Conservation (phyloP, 306 rosid species). For the Styphnolobium japonicum region DNA sequence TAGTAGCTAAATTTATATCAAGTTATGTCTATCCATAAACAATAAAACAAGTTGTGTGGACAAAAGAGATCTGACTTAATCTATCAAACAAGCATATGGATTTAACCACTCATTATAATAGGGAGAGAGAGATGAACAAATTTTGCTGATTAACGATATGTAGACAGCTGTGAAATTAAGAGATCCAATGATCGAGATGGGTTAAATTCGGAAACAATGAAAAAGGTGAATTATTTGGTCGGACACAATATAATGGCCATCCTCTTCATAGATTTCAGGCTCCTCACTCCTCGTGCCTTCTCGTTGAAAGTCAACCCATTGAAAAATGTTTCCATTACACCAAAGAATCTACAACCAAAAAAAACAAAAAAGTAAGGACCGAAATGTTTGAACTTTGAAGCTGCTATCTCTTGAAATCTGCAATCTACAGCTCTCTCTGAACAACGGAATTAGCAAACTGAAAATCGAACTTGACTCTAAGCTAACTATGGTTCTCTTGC, state of each 20-base stretch:
- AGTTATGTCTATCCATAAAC: background rate
- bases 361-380: background rate
- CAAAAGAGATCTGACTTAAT: background rate
- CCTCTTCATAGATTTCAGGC: slow-evolving; percentile 16
- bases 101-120: slow-evolving; percentile 13
- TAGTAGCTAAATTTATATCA: background rate
- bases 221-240: slow-evolving; percentile 28
- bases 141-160: background rate
- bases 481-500: background rate
- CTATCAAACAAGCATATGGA: background rate
- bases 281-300: background rate
- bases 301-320: slow-evolving; percentile 24
- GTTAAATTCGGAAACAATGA: slow-evolving; percentile 9
- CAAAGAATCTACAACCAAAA: background rate
- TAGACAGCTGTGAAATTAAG: background rate
- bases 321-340: slow-evolving; percentile 19
- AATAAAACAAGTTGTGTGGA: slow-evolving; percentile 18
- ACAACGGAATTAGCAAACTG: background rate
- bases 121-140: background rate
- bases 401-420: background rate
- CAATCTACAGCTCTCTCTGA: background rate
- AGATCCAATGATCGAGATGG: background rate
- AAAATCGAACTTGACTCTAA: background rate
- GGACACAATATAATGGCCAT: slow-evolving; percentile 8
- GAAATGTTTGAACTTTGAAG: background rate